Conservation (phyloP, 768 basidiomycete species). For the Pulveroboletus sp. region DNA sequence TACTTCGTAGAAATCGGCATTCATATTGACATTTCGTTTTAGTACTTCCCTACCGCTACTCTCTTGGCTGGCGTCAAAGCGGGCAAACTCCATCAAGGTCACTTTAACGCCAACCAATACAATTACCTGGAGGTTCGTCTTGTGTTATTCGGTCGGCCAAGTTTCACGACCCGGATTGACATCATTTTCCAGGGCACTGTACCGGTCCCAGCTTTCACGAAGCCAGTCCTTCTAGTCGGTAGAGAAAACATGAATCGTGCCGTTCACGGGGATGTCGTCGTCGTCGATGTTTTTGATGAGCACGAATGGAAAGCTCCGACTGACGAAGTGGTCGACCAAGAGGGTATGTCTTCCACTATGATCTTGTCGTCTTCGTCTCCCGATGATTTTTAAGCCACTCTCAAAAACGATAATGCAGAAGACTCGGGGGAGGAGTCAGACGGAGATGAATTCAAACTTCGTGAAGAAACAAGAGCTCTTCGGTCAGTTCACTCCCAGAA, state of each 20-base stretch:
- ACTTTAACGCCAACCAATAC: conserved; percentile 93
- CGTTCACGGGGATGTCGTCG: conserved; percentile 90
- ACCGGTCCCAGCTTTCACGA: conserved; percentile 62
- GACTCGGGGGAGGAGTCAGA: conserved; percentile 60
- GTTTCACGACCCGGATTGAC: neutral
- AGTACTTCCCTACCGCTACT: conserved; percentile 77
- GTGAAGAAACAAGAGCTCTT: conserved; percentile 41
- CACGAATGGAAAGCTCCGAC: conserved; percentile 89
- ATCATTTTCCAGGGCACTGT: conserved; percentile 65
- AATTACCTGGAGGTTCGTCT: conserved; percentile 84
- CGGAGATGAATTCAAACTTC: conserved; percentile 34
- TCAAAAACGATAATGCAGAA: conserved; percentile 85
- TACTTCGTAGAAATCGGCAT: neutral
- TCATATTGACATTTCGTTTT: neutral
- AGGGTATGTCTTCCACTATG: conserved; percentile 45
- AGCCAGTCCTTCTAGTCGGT: conserved; percentile 80
- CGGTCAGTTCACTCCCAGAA: conserved; percentile 21
- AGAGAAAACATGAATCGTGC: conserved; percentile 95
- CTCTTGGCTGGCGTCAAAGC: conserved; percentile 81
- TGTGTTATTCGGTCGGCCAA: neutral
- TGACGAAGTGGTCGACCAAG: conserved; percentile 92
- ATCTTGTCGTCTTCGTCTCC: neutral
- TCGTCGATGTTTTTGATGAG: conserved; percentile 81
- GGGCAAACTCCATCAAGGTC: conserved; percentile 82
- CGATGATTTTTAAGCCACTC: conserved; percentile 47